phyloP scores from a whole-genome alignment of 2,329 filamentous ascomycete genomes.

The Neonectria ditissima region DNA sequence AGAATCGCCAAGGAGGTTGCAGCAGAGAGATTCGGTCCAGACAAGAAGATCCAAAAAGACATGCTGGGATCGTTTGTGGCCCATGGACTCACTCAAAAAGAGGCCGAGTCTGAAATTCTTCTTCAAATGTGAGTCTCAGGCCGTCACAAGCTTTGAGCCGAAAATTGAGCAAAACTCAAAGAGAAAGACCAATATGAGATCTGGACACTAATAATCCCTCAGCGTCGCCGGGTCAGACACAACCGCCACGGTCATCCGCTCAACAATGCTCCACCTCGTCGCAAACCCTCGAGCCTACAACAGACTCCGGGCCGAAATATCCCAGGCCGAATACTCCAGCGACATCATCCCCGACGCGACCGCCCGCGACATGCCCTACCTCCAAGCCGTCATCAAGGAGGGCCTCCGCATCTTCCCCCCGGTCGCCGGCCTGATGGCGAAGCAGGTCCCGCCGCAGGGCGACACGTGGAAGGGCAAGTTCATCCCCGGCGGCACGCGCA shows the following conservation, averaged over 20 bases:
- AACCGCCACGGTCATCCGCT: slow-evolving; percentile 65
- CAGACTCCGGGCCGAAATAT: slow-evolving; percentile 54
- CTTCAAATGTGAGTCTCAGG: slow-evolving; percentile 35
- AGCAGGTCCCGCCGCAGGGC: slow-evolving; percentile 47
- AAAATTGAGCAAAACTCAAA: not conserved
- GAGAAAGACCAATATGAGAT: fast-evolving
- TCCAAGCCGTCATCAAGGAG: slow-evolving; percentile 64
- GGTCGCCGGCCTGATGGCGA: slow-evolving; percentile 52
- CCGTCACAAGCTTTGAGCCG: not conserved
- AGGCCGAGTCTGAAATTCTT: slow-evolving; percentile 45
- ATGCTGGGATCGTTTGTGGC: slow-evolving; percentile 50
- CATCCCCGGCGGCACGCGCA: slow-evolving; percentile 49
- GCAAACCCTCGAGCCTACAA: slow-evolving; percentile 60
- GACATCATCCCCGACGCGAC: slow-evolving; percentile 48
- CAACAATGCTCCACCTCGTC: slow-evolving; percentile 64
- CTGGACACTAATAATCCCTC: not conserved
- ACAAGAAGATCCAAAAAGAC: slow-evolving; percentile 44
- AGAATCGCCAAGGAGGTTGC: slow-evolving; percentile 47
- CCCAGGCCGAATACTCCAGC: slow-evolving; percentile 27
- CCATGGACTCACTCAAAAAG: slow-evolving; percentile 41
- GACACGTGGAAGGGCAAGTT: slow-evolving; percentile 48
- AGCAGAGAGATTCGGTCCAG: slow-evolving; percentile 42
- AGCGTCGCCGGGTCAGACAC: slow-evolving; percentile 69
- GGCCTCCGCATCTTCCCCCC: slow-evolving; percentile 54
- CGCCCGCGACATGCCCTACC: slow-evolving; percentile 54